phyloP scores from a whole-genome alignment of 441 rosid genomes.

The Flueggea neowawraea region DNA sequence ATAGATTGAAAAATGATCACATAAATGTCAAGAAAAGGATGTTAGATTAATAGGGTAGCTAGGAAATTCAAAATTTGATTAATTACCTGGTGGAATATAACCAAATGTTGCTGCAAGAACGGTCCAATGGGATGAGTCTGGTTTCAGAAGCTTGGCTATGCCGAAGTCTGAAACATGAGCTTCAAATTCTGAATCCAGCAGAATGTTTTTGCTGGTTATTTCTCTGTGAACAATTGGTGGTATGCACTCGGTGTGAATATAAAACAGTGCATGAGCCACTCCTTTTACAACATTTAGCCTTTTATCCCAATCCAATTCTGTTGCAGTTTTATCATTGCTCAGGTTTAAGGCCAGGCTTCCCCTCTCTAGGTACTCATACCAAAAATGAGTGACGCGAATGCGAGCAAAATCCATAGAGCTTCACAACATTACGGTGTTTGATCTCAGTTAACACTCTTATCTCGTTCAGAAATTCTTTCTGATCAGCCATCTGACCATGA shows the following conservation, averaged over 20 bases:
- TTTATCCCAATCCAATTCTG: constrained; percentile 24
- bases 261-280: constrained; percentile 26
- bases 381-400: constrained; percentile 19
- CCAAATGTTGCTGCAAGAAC: constrained; percentile 33
- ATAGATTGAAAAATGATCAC: background rate
- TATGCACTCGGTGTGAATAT: constrained; percentile 33
- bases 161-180: constrained; percentile 34
- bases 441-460: constrained; percentile 20
- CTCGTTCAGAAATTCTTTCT: constrained; percentile 21
- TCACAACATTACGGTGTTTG: constrained; percentile 36
- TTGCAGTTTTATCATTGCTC: constrained; percentile 13
- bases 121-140: constrained; percentile 30
- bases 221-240: constrained; percentile 35
- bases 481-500: background rate
- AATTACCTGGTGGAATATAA: constrained; percentile 33
- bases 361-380: constrained; percentile 24
- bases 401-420: constrained; percentile 31
- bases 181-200: constrained; percentile 26
- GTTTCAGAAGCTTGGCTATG: constrained; percentile 24
- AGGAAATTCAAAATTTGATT: too few relatives aligned
- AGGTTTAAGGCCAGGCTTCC: constrained; percentile 22
- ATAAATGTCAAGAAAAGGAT: too few relatives aligned
- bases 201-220: constrained; percentile 30
- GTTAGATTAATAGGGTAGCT: too few relatives aligned
- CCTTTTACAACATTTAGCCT: constrained; percentile 26